These are phyloP conservation scores for Eucalyptus sp. DNA, from an alignment of 345 rosid species.

Conservation along the genomic window DNA sequence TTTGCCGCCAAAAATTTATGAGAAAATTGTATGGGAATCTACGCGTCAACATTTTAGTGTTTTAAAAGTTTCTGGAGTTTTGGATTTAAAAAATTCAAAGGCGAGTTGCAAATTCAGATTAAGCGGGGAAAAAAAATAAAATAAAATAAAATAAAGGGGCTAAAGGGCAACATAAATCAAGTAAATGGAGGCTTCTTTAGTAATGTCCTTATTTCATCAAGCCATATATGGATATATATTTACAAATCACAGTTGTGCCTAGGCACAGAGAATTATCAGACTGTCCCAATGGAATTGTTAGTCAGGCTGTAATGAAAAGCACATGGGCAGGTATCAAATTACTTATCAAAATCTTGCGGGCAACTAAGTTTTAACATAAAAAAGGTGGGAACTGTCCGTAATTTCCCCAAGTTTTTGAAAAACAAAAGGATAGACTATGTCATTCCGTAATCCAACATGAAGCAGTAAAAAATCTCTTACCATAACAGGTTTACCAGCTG, in stretches of 20 bases:
- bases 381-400: neutral
- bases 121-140: neutral
- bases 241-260: neutral
- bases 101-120: neutral
- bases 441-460: neutral
- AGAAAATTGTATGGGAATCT: neutral
- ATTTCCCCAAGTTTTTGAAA: neutral
- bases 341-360: neutral
- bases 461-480: constrained; percentile 14
- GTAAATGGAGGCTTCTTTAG: neutral
- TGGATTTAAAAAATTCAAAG: neutral
- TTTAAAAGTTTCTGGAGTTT: neutral
- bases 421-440: neutral
- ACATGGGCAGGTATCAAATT: neutral
- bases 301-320: neutral
- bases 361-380: neutral
- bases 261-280: neutral
- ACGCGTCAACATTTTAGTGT: neutral
- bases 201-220: neutral
- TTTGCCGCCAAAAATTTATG: neutral
- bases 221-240: neutral
- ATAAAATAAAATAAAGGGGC: neutral
- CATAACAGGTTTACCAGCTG: constrained; percentile 42
- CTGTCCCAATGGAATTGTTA: neutral
- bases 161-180: neutral